Conservation (phyloP, 1,284 basidiomycete species). For the Ustanciosporium gigantosporum region DNA sequence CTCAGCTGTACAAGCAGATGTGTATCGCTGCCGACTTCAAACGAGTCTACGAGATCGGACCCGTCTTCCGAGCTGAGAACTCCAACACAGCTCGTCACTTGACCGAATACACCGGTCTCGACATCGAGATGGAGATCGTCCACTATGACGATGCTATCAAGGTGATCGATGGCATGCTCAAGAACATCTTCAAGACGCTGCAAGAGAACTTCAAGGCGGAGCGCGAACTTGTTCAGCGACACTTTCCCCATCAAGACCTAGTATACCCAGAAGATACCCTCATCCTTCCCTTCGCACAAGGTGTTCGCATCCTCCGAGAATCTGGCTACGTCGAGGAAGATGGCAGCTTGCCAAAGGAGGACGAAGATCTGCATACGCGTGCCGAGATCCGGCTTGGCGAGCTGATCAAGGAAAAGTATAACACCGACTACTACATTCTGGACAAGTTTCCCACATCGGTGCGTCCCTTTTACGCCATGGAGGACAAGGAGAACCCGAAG, state of each 20-base stretch:
- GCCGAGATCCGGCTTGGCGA: slow-evolving; percentile 90
- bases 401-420: slow-evolving; percentile 86
- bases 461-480: slow-evolving; percentile 80
- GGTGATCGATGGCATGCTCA: slow-evolving; percentile 55
- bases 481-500: slow-evolving; percentile 65
- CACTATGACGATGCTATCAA: slow-evolving; percentile 56
- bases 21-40: slow-evolving; percentile 54
- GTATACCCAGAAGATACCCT: slow-evolving; percentile 62
- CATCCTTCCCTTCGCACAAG: slow-evolving; percentile 79
- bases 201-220: slow-evolving; percentile 33
- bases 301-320: slow-evolving; percentile 70
- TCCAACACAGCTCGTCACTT: slow-evolving; percentile 57
- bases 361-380: slow-evolving; percentile 70
- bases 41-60: slow-evolving; percentile 57
- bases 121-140: slow-evolving; percentile 57
- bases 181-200: slow-evolving; percentile 49
- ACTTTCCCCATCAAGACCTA: slow-evolving; percentile 49
- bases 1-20: slow-evolving; percentile 59
- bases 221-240: slow-evolving; percentile 40
- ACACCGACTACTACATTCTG: slow-evolving; percentile 72
- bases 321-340: slow-evolving; percentile 56
- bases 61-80: slow-evolving; percentile 59
- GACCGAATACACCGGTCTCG: slow-evolving; percentile 58
- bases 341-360: slow-evolving; percentile 45
- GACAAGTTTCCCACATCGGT: slow-evolving; percentile 69